Percentiles rank a stretch among this genome's conserved stretches.
Conservation (phyloP, 768 basidiomycete species). For the Agaricus sinodeliciosus region DNA sequence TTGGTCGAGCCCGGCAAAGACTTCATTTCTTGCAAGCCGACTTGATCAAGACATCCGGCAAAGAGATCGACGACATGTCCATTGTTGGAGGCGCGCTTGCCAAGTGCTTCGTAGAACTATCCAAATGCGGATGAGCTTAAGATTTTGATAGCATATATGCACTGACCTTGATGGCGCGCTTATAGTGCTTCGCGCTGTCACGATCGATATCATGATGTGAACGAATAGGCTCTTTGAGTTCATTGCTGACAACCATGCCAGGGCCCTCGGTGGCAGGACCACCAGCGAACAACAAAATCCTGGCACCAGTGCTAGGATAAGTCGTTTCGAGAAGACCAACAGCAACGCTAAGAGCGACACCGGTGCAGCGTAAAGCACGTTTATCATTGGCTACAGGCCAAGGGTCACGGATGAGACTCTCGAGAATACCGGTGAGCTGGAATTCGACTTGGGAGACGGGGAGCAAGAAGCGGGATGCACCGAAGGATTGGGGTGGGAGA, state of each 20-base stretch:
- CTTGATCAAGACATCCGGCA: constrained; percentile 96
- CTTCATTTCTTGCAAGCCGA: constrained; percentile 97
- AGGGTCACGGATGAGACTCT: constrained; percentile 81
- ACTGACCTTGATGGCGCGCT: constrained; percentile 86
- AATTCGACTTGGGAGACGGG: constrained; percentile 93
- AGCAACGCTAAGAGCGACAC: constrained; percentile 90
- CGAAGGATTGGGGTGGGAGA: constrained; percentile 71
- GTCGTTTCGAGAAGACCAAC: constrained; percentile 90
- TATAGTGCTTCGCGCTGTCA: constrained; percentile 95
- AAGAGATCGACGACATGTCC: constrained; percentile 95
- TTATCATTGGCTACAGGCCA: constrained; percentile 98
- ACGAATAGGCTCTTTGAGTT: constrained; percentile 94
- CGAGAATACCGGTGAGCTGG: constrained; percentile 90
- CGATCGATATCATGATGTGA: constrained; percentile 99
- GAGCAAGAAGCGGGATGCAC: constrained; percentile 86
- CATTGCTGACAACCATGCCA: constrained; percentile 92
- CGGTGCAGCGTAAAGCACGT: constrained; percentile 89
- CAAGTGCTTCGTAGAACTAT: constrained; percentile 93
- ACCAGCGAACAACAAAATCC: constrained; percentile 94
- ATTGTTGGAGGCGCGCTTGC: constrained; percentile 88
- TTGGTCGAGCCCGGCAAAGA: constrained; percentile 93
- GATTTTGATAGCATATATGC: constrained; percentile 9
- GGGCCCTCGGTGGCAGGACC: constrained; percentile 96
- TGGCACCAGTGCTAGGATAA: constrained; percentile 92
- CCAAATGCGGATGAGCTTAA: not conserved